Conservation (phyloP, 768 basidiomycete genomes). For the Suillus sp. region DNA sequence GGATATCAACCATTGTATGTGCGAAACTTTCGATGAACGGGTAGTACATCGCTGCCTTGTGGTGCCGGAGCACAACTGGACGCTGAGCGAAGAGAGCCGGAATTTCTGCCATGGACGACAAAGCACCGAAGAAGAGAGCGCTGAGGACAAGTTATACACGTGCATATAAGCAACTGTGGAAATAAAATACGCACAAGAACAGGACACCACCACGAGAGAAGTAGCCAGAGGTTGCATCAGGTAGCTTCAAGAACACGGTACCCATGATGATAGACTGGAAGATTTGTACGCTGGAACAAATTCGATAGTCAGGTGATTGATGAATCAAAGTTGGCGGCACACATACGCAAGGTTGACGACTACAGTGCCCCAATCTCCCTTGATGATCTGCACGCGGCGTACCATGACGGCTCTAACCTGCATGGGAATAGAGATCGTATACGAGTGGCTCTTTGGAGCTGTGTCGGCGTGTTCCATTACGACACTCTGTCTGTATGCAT, state of each 20-base stretch:
- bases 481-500: conserved; percentile 51
- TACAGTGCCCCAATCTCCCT: conserved; percentile 39
- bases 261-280: conserved; percentile 63
- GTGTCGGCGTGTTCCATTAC: conserved; percentile 54
- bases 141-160: conserved; percentile 30
- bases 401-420: conserved; percentile 50
- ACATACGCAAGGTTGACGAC: conserved; percentile 31
- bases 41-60: conserved; percentile 50
- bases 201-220: conserved; percentile 88
- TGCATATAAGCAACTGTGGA: neutral
- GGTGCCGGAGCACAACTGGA: conserved; percentile 46
- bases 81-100: conserved; percentile 49
- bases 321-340: neutral
- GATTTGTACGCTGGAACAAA: conserved; percentile 39
- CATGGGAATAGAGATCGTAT: conserved; percentile 49
- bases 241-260: conserved; percentile 72
- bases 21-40: conserved; percentile 56
- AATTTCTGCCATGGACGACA: conserved; percentile 62
- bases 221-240: conserved; percentile 72
- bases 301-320: neutral
- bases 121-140: conserved; percentile 57
- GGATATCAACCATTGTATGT: conserved; percentile 68
- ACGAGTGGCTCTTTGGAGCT: conserved; percentile 42
- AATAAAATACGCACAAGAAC: conserved; percentile 60
- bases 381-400: conserved; percentile 49